Conservation (phyloP, 192 early-diverging fungal species). For the Gamsiella multidivaricata region DNA sequence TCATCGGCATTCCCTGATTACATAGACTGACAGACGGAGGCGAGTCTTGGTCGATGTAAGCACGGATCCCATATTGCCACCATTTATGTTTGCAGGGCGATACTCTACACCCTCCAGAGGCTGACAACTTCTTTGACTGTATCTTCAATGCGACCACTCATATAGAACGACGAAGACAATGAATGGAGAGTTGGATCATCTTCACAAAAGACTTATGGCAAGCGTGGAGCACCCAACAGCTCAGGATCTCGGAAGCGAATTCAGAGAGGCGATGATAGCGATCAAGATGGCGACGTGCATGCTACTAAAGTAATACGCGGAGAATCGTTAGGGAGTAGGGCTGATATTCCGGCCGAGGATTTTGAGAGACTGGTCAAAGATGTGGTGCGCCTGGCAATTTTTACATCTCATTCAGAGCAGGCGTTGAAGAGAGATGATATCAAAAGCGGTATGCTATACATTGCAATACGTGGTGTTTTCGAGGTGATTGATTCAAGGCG, state of each 20-base stretch:
- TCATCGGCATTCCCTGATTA: too few species aligned
- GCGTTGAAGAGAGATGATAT: slow-evolving; percentile 71
- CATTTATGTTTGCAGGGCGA: not conserved
- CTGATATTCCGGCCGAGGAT: slow-evolving; percentile 53
- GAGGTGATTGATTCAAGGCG: too few species aligned
- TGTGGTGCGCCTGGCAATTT: slow-evolving; percentile 69
- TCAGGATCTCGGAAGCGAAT: slow-evolving; percentile 43
- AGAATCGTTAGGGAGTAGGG: not conserved
- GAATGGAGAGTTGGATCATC: not conserved
- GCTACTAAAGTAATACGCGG: not conserved
- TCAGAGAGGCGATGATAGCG: slow-evolving; percentile 32
- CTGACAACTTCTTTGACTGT: not conserved
- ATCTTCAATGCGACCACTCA: not conserved
- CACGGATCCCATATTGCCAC: not conserved
- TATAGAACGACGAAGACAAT: slow-evolving; percentile 33
- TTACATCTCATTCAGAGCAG: slow-evolving; percentile 62
- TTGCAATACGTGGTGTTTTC: too few species aligned
- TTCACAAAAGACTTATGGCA: slow-evolving; percentile 13
- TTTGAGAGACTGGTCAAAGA: slow-evolving; percentile 69
- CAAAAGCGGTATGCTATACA: slow-evolving; percentile 60
- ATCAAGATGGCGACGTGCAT: slow-evolving; percentile 16
- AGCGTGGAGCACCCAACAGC: slow-evolving; percentile 17
- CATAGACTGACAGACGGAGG: slow-evolving; percentile 22
- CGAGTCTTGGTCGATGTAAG: slow-evolving; percentile 29
- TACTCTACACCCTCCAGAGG: not conserved